Base-by-base conservation (phyloP, 2,329 filamentous ascomycete species). In the Pestalotiopsis sp. region DNA sequence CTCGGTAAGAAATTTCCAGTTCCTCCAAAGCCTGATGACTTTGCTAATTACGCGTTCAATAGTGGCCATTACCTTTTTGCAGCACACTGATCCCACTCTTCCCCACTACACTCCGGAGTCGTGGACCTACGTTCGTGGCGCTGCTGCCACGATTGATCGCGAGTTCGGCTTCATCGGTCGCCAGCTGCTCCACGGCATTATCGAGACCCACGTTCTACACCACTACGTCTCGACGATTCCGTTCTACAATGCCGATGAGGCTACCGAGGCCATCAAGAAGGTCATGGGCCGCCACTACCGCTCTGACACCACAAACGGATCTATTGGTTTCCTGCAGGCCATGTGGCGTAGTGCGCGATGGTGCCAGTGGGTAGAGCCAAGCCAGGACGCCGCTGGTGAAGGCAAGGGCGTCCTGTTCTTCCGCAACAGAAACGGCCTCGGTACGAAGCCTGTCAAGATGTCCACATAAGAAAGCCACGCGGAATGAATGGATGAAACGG, bases 311-410 rank as follows among this genome's bases (percentile, higher is more conserved):
- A 81, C 89, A 81, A 94, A 87, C 68, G 96, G 96, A 61, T 83
- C 92, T 49, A 73, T 91, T 58, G 96, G 96, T 62, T 99, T 99
- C 88, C 80, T 99, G 78, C 88, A 87, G 80, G 90, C 93, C 75
- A 83, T 99, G 80, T 99, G 90, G 89, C 92, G 84, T 74, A 93
- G 89, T 76, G 90, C 93, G 58, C 90, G 96, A 71, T 90, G 88
- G 90, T 99, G 96, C 89, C 94, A 98, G 82, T 99, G 94, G 94
- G 95, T 99, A 72, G 96, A 99, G 90, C 94, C 95, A 68, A 94
- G 90, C 77, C 92, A 90, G 76, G 94, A 90, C 67, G 93, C 94
- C 65, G 82, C 90, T 78, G 95, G 94, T 41, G 91, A 95, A 76
- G 91, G 90, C 79, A 92, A 94, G 85, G 91, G 92, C 71, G 91